Conservation (phyloP, 2,329 filamentous ascomycete species). For the Polytolypa hystricis region DNA sequence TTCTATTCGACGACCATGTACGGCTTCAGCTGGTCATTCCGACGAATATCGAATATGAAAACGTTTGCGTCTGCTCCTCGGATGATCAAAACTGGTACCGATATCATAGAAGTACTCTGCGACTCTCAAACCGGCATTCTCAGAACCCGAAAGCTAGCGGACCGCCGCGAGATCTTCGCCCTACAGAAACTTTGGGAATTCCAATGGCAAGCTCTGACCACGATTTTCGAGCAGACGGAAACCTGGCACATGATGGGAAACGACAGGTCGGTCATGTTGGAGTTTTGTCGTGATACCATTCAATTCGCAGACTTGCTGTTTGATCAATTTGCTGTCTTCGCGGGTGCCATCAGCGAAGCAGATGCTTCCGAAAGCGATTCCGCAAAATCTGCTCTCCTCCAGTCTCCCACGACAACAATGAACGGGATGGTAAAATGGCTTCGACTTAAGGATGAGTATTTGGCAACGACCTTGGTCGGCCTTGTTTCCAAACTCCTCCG, state of each 20-base stretch:
- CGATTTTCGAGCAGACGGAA: slow-evolving; percentile 74
- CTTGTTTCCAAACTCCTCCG: slow-evolving; percentile 75
- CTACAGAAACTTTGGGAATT: slow-evolving; percentile 72
- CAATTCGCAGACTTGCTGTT: slow-evolving; percentile 81
- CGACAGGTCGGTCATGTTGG: slow-evolving; percentile 69
- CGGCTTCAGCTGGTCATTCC: slow-evolving; percentile 46
- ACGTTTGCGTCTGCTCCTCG: slow-evolving; percentile 50
- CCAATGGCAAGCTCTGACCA: slow-evolving; percentile 70
- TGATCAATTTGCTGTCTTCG: slow-evolving; percentile 72
- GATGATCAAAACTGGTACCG: slow-evolving; percentile 50
- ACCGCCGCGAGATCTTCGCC: slow-evolving; percentile 50
- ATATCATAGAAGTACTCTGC: slow-evolving; percentile 53
- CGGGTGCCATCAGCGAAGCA: slow-evolving; percentile 51
- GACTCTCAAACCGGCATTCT: slow-evolving; percentile 52
- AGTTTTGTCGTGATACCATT: slow-evolving; percentile 92
- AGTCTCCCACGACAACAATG: slow-evolving; percentile 53
- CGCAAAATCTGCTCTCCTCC: slow-evolving; percentile 46
- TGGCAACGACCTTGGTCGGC: slow-evolving; percentile 70
- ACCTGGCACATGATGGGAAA: slow-evolving; percentile 61
- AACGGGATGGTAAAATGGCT: slow-evolving; percentile 74
- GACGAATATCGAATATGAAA: slow-evolving; percentile 44
- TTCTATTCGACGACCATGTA: slow-evolving; percentile 47
- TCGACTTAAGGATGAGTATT: slow-evolving; percentile 74
- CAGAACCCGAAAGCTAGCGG: slow-evolving; percentile 44
- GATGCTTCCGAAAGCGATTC: slow-evolving; percentile 28